Evolutionary conservation across 2,329 filamentous ascomycete species (phyloP), one percentile per base, ranked within the genome.

Genomic region (Trichoderma endophyticum): DNA sequence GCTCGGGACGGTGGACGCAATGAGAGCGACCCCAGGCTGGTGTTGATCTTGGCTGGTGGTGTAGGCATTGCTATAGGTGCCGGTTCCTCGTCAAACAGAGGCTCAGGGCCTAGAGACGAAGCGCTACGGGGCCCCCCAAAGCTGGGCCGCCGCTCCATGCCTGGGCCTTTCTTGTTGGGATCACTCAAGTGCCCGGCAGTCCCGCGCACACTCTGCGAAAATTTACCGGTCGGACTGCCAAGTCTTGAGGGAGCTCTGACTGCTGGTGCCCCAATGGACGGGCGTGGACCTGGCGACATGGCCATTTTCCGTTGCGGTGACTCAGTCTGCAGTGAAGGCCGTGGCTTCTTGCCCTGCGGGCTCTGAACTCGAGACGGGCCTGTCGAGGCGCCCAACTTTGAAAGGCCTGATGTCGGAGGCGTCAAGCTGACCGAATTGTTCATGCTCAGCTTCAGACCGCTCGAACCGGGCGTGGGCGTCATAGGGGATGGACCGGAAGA

Each of bases 321-420:
- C 75, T 97, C 95, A 6, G 96, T 93, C 34, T 95, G 92, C n/a
- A 97, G 85, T 2, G 95, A 97, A 9, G 91, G 90, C 72, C 94
- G 89, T 59, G 89, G 83, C 15, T 88, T 90, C 80, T 93, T 95
- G 76, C 91, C 88, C 62, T 88, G 84, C 3, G 94, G 93, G 77
- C 92, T 95, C 28, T 90, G 80, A 32, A 91, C 90, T 78, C 92
- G 88, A 54, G 78, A 77, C 11, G 90, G 89, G 7, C 94, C 94
- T 59, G 97, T 85, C 0, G 95, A 97, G 81, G 97, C 93, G 79
- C 94, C 96, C 83, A 98, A 96, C 79, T 95, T 95, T 70, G 92
- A 87, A 64, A 93, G 76, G 0, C 87, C 87, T 0, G 91, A 88
- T 0, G 88, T 91, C 3, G 91, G 89, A 34, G 92, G 87, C 26